Evolutionary conservation across 2,329 filamentous ascomycete species (phyloP).

Genomic region (Thielaviopsis populi): DNA sequence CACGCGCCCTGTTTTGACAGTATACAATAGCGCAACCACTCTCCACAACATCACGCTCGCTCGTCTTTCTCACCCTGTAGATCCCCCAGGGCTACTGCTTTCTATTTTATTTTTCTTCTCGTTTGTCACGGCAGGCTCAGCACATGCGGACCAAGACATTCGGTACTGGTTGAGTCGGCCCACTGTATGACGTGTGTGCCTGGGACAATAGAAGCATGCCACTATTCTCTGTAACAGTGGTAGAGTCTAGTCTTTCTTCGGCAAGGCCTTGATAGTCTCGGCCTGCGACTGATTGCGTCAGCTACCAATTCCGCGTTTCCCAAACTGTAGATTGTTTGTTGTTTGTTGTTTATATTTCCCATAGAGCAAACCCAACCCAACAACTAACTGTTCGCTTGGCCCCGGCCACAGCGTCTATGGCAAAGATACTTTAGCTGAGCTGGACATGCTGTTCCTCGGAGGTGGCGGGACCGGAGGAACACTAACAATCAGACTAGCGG

Average conservation of each 20-base stretch:
- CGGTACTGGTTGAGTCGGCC: background rate
- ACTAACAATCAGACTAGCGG: background rate
- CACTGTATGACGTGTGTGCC: background rate
- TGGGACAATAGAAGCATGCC: no score
- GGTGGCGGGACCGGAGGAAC: background rate
- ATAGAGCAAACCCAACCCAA: background rate
- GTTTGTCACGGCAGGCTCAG: background rate
- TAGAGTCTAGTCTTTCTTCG: background rate
- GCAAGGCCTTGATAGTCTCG: background rate
- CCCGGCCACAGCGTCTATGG: background rate
- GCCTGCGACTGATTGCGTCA: background rate
- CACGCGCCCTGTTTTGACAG: background rate
- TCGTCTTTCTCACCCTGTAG: background rate
- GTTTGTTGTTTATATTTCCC: background rate
- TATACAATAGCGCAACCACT: background rate
- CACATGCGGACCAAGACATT: conserved; percentile 2
- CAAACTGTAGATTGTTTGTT: background rate
- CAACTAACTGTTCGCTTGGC: background rate
- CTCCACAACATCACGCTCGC: background rate
- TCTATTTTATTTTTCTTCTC: background rate
- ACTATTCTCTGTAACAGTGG: no score
- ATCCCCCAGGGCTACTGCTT: background rate
- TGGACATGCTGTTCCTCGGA: background rate
- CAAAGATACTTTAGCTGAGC: background rate
- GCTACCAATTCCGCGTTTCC: background rate